Evolutionary conservation across 345 rosid species (phyloP), one percentile per base, ranked within the genome.

Genomic region (Gossypium arboreum): DNA sequence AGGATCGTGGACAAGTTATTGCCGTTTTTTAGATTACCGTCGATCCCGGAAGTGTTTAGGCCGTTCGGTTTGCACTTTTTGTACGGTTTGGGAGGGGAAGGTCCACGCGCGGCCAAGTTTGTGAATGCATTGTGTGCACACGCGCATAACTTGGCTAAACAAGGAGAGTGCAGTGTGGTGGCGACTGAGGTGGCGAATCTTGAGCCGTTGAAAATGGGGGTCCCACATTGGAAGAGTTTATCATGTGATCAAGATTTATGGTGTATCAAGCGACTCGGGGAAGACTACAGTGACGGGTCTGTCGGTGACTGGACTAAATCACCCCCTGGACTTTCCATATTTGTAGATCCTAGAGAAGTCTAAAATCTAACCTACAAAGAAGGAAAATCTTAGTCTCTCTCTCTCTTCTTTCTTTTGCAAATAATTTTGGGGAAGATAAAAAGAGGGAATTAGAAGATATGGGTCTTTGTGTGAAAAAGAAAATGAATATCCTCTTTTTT

Each of bases 271-370:
- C 86, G 97, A 78, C 93, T 94, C 18, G 87, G 92, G 79, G 90
- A 85, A 65, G 94, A 87, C 79, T 88, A 88, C 60, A 85, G 90
- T 64, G 98, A 94, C 68, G 97, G 95, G 17, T 79, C 87, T 20
- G 83, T 81, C 39, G 90, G 82, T 56, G 98, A 94, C 84, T 94
- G 98, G 98, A 91, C 97, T 11, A 94, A 90, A 78, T 94, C 98
- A 77, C 81, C 89, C n/a, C 85, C 98, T 50, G 95, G 88, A 60
- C 63, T 81, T 84, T 92, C 98, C 51, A 86, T 94, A 83, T 94
- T 94, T 80, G 97, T 94, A 75, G 98, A 94, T 88, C 98, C 98
- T 16, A 88, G 98, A 77, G 98, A 94, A 65, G 52, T 92, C 74
- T 94, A 69, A 60, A 58, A 2, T 2, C 3, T 20, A 34, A 67